A percentile compares a stretch with the other conserved stretches of the same genome.
Evolutionary conservation across 73 alveolate genomes (phyloP).

Genomic region (Paramecium biaurelia): DNA sequence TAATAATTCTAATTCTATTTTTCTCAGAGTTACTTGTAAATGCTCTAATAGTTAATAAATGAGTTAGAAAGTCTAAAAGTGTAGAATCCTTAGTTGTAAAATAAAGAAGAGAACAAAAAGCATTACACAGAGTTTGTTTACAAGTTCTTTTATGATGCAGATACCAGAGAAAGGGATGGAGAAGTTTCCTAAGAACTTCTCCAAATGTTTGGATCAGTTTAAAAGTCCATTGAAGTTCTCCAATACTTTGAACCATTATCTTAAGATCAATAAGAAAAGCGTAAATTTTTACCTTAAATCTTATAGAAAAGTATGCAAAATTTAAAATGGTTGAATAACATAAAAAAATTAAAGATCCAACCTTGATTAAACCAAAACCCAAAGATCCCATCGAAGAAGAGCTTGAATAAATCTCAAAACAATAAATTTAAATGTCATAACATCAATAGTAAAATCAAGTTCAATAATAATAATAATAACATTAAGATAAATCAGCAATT

Average conservation of each 20-base stretch:
- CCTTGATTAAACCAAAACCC: neutral
- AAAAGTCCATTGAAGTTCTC: neutral
- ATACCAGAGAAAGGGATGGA: constrained; percentile 38
- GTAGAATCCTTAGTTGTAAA: neutral
- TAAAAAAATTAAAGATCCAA: neutral
- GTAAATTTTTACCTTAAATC: neutral
- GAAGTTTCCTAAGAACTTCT: constrained; percentile 5
- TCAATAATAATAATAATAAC: neutral
- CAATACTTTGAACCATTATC: constrained; percentile 10
- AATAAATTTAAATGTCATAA: neutral
- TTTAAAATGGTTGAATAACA: neutral
- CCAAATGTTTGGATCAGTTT: neutral
- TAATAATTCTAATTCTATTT: neutral
- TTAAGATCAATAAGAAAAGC: neutral
- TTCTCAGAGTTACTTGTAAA: neutral
- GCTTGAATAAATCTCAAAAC: neutral
- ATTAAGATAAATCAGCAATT: neutral
- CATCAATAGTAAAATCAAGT: neutral
- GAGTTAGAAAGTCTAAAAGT: neutral
- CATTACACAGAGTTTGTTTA: neutral
- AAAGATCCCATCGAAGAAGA: neutral
- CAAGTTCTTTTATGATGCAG: constrained; percentile 27
- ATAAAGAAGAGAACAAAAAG: constrained; percentile 27
- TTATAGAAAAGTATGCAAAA: neutral
- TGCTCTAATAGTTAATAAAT: neutral